Conservation (phyloP, 2,329 filamentous ascomycete species). For the Colletotrichum endophyticum region DNA sequence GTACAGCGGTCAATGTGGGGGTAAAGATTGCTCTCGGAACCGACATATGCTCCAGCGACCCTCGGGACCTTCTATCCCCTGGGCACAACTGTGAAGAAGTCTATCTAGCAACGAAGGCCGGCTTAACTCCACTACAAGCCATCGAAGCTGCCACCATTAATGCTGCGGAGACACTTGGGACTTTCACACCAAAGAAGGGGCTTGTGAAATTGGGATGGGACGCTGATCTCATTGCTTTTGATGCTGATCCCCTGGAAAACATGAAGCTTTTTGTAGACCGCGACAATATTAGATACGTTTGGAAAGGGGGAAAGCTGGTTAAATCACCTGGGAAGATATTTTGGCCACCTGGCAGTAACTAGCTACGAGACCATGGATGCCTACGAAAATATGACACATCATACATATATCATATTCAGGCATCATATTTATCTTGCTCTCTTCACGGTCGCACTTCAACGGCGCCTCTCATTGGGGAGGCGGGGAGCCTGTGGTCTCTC, state of each 20-base stretch:
- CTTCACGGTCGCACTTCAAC: rapidly evolving
- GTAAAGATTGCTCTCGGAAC: background rate
- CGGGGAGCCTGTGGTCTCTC: rapidly evolving
- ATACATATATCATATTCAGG: background rate
- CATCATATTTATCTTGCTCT: background rate
- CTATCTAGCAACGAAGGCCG: constrained; percentile 28
- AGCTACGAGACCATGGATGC: background rate
- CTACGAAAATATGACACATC: background rate
- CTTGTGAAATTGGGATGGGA: constrained; percentile 34
- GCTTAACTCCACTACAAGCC: constrained; percentile 51
- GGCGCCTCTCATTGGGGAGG: background rate
- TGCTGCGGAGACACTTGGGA: constrained; percentile 48
- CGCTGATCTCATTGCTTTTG: background rate
- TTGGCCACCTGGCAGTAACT: background rate
- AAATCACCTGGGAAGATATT: background rate
- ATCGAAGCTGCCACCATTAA: constrained; percentile 55
- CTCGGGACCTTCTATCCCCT: background rate
- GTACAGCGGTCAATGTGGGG: background rate
- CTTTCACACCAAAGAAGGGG: constrained; percentile 46
- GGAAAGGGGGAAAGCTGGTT: background rate
- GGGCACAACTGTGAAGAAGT: background rate
- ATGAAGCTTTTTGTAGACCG: background rate
- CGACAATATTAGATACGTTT: background rate
- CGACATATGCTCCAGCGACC: background rate
- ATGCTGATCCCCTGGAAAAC: background rate